Percentiles rank a stretch among this genome's conserved stretches.
These are phyloP conservation scores for Adansonia gregorii DNA, from an alignment of 441 rosid species.

Conservation along the genomic window DNA sequence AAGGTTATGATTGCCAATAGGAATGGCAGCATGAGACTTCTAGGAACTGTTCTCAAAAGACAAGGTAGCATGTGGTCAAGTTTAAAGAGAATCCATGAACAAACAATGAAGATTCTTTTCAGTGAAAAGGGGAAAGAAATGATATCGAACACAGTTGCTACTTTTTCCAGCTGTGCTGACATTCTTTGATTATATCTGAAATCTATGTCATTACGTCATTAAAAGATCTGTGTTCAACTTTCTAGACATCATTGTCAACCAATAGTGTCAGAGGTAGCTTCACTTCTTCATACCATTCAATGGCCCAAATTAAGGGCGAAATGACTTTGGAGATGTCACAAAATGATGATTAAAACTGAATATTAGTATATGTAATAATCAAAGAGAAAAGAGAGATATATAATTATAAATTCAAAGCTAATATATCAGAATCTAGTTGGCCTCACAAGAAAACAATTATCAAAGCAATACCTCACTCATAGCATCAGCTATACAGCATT, in stretches of 20 bases:
- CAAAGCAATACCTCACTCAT: conserved; percentile 82
- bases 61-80: neutral
- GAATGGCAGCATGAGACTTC: conserved; percentile 1
- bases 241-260: neutral
- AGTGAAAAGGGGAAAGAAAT: neutral
- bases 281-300: neutral
- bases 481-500: conserved; percentile 92
- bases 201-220: neutral
- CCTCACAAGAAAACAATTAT: neutral
- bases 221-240: neutral
- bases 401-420: neutral
- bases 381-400: neutral
- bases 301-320: neutral
- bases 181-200: neutral
- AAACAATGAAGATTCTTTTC: neutral
- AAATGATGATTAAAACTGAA: neutral
- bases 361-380: neutral
- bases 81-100: neutral
- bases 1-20: neutral
- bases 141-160: neutral
- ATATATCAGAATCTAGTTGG: neutral
- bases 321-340: neutral
- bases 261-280: neutral
- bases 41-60: neutral
- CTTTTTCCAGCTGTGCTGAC: neutral